A percentile compares a stretch with the other conserved stretches of the same genome.
Evolutionary conservation across 345 rosid genomes (phyloP).

Genomic region (Gossypium raimondii): DNA sequence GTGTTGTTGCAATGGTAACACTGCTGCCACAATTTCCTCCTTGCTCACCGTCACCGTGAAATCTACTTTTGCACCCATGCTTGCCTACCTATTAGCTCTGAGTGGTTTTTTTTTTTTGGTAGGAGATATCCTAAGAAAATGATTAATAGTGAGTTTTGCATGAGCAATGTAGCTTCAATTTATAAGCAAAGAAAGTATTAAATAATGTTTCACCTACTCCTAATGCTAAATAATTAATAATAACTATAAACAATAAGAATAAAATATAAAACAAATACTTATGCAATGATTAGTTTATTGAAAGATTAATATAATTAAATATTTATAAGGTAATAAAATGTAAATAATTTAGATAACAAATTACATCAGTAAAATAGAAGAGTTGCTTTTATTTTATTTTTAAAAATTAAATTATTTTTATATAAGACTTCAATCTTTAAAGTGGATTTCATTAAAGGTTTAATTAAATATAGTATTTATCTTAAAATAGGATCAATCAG

Average conservation of each 20-base stretch:
- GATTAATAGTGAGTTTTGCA: not conserved
- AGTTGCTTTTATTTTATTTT: too few relatives aligned
- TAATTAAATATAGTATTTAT: too few relatives aligned
- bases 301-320: too few relatives aligned
- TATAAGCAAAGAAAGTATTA: not conserved
- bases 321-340: too few relatives aligned
- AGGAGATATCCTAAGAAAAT: not conserved
- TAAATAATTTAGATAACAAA: too few relatives aligned
- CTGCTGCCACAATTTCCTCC: constrained; percentile 61
- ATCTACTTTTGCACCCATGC: constrained; percentile 14
- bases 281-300: too few relatives aligned
- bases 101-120: not conserved
- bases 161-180: not conserved
- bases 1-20: constrained; percentile 61
- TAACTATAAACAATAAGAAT: not conserved
- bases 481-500: too few relatives aligned
- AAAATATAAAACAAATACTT: too few relatives aligned
- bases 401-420: too few relatives aligned
- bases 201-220: not conserved
- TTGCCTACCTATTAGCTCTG: not conserved
- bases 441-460: too few relatives aligned
- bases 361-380: too few relatives aligned
- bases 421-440: too few relatives aligned
- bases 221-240: not conserved
- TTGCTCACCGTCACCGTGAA: constrained; percentile 36